Evolutionary conservation across 2,329 filamentous ascomycete species (phyloP).

Genomic region (Venturia nashicola): DNA sequence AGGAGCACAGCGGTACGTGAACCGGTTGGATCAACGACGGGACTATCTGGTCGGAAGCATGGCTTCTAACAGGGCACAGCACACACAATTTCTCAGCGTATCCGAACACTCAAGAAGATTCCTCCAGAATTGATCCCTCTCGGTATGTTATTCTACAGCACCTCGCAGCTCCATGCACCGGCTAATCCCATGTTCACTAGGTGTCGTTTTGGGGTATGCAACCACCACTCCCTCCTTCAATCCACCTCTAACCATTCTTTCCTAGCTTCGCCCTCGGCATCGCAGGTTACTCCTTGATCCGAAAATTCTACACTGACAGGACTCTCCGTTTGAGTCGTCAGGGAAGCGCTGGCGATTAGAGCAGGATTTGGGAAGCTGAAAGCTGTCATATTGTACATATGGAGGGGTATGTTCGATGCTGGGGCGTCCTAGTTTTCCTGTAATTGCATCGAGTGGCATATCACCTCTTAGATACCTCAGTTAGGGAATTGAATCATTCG

Average conservation of each 20-base stretch:
- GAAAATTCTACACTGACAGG: constrained; percentile 82
- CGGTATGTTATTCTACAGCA: constrained; percentile 46
- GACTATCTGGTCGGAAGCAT: background rate
- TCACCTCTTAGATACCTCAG: constrained; percentile 11
- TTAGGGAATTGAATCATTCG: constrained; percentile 37
- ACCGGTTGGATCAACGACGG: background rate
- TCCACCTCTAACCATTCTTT: constrained; percentile 12
- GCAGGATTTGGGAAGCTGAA: background rate
- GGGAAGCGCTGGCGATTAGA: constrained; percentile 26
- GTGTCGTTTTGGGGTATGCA: constrained; percentile 72
- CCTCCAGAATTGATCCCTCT: constrained; percentile 91
- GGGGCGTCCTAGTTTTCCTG: background rate
- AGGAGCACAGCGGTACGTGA: constrained; percentile 48
- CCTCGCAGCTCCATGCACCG: background rate
- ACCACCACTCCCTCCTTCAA: background rate
- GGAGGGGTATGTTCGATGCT: constrained; percentile 1
- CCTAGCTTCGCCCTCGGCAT: constrained; percentile 56
- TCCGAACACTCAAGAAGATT: constrained; percentile 79
- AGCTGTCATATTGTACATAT: constrained; percentile 2
- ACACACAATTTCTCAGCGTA: constrained; percentile 91
- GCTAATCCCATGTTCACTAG: constrained; percentile 32
- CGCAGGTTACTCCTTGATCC: constrained; percentile 67
- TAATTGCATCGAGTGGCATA: background rate
- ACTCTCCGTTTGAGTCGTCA: constrained; percentile 78
- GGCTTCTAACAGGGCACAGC: constrained; percentile 38